Conservation (phyloP, 495 filamentous ascomycete species). For the Aspergillus saccharolyticus region DNA sequence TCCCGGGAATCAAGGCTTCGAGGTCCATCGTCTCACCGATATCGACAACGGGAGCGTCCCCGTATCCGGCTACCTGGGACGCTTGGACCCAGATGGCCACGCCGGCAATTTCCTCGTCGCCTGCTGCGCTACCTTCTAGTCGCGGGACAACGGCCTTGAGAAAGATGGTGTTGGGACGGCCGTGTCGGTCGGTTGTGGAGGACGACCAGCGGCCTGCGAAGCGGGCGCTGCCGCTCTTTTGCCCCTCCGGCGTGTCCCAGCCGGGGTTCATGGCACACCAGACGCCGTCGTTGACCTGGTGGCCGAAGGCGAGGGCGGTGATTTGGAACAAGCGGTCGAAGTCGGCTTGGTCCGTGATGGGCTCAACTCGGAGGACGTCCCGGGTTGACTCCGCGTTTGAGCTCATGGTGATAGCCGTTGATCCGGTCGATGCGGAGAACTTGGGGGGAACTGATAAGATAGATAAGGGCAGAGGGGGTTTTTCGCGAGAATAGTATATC, state of each 20-base stretch:
- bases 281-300: constrained; percentile 33
- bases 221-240: constrained; percentile 19
- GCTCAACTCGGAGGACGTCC: not conserved
- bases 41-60: constrained; percentile 26
- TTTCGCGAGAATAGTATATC: no score
- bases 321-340: constrained; percentile 12
- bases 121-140: not conserved
- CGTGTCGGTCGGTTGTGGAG: constrained; percentile 24
- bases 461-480: no score
- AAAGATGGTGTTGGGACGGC: constrained; percentile 36
- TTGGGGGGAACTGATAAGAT: not conserved
- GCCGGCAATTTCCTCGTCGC: constrained; percentile 28
- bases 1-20: constrained; percentile 30
- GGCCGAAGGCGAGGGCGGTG: constrained; percentile 30
- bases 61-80: constrained; percentile 31
- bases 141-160: constrained; percentile 38
- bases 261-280: constrained; percentile 41
- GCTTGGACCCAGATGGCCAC: constrained; percentile 38
- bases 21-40: constrained; percentile 19
- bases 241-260: constrained; percentile 38
- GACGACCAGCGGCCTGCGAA: constrained; percentile 28
- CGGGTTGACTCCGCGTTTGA: not conserved
- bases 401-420: not conserved
- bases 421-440: not conserved
- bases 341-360: constrained; percentile 2